A percentile compares a stretch with the other conserved stretches of the same genome.
Conservation (phyloP, 371 early-diverging fungal species). For the Mucor circinelloides region DNA sequence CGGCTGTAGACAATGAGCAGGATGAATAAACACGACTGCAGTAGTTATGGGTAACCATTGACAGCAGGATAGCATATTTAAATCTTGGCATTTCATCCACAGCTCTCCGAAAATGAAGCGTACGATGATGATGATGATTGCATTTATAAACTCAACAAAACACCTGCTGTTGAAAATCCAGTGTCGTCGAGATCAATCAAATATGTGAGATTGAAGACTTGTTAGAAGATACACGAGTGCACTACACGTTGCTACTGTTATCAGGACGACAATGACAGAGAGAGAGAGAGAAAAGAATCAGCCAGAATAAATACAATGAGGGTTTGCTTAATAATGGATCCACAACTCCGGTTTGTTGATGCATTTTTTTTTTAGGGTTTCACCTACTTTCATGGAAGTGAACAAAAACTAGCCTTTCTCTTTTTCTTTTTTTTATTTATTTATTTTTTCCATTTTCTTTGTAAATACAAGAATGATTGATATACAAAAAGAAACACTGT, state of each 20-base stretch:
- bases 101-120: background rate
- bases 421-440: background rate
- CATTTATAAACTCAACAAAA: background rate
- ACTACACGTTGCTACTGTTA: background rate
- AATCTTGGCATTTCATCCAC: background rate
- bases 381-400: background rate
- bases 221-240: background rate
- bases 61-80: background rate
- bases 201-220: background rate
- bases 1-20: too few relatives aligned
- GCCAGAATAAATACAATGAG: background rate
- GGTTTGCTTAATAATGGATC: background rate
- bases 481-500: constrained; percentile 15
- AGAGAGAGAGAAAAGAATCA: background rate
- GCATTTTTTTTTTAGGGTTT: background rate
- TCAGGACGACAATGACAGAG: background rate
- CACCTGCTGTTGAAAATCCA: background rate
- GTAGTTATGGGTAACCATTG: too few relatives aligned
- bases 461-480: constrained; percentile 8
- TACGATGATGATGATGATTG: too few relatives aligned
- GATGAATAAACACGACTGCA: too few relatives aligned
- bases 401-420: background rate
- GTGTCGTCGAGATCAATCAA: too few relatives aligned
- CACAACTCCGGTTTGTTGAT: background rate
- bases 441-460: constrained; percentile 4